phyloP scores from a whole-genome alignment of 164 flowering plant genomes.

The Nymphaea thermarum region DNA sequence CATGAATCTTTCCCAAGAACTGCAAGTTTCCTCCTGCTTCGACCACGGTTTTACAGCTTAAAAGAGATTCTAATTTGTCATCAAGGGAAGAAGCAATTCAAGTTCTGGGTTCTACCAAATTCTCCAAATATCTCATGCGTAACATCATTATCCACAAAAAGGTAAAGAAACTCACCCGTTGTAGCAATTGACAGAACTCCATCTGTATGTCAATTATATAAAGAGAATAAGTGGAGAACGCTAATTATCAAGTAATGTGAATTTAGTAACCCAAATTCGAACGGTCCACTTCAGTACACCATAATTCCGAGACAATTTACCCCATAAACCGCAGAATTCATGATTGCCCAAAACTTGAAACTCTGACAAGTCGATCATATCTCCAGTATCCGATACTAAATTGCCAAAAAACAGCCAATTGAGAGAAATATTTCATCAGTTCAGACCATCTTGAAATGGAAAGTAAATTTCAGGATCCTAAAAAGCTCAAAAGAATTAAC shows the following conservation, averaged over 20 bases:
- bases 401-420: too few species aligned
- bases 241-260: not conserved
- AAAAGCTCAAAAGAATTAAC: too few species aligned
- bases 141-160: too few species aligned
- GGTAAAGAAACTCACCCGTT: slow-evolving; percentile 33
- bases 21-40: not conserved
- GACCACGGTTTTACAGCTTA: not conserved
- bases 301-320: not conserved
- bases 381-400: slow-evolving; percentile 78
- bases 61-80: not conserved
- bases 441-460: not conserved
- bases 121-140: not conserved
- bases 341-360: slow-evolving; percentile 28
- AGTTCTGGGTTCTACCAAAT: not conserved
- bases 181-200: slow-evolving; percentile 52
- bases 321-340: not conserved
- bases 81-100: not conserved
- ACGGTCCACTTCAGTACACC: not conserved
- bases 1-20: not conserved
- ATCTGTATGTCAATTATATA: slow-evolving; percentile 29
- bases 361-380: slow-evolving; percentile 53
- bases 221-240: too few species aligned
- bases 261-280: not conserved
- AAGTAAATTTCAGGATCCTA: not conserved
- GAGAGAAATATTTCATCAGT: not conserved